Evolutionary conservation across 2,329 filamentous ascomycete species (phyloP), one percentile per base, ranked within the genome.

Genomic region (Hortaea werneckii): DNA sequence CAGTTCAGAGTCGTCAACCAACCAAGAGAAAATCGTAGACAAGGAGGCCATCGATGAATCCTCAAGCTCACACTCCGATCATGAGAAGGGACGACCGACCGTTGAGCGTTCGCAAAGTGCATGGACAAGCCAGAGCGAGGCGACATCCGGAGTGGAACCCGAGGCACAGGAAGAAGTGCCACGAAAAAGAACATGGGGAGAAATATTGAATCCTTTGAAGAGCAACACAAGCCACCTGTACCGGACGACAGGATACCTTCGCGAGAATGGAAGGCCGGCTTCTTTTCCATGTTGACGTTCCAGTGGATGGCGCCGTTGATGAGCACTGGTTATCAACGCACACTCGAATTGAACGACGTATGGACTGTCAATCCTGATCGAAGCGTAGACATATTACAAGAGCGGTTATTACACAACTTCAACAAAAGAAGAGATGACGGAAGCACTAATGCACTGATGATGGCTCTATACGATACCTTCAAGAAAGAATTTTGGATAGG

Each of bases 251-350:
- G 77, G 29, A 58, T 58, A 7, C 65, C 73, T 0, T 88, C 79
- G 5, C 77, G 76, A 50, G 89, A 95, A 67, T 74, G 87, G 61
- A 73, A 70, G 4, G 89, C 89, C 5, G 70, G 76, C 2, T 82
- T 88, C 58, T 76, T 92, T 52, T 94, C 86, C 67, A 63, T 74
- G 46, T 63, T 94, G 20, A 83, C 83, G 4, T 96, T 95, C 61
- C 79, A 87, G 63, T 96, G 90, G 90, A 90, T 95, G 75, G 80
- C 80, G 0, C 82, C 87, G 1, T 62, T 96, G 45, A 96, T 96
- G 89, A 74, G 68, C 52, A 78, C 80, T 35, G 92, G 92, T 32
- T 96, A 95, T 66, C 82, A 87, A 60, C 82, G 92, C 10, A 79
- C 82, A 2, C 75, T 98, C 2, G 83, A 95, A 58, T 69, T 82